Evolutionary conservation across 306 rosid species (phyloP), one percentile per base, ranked within the genome.

Genomic region (Begonia fuchsioides): DNA sequence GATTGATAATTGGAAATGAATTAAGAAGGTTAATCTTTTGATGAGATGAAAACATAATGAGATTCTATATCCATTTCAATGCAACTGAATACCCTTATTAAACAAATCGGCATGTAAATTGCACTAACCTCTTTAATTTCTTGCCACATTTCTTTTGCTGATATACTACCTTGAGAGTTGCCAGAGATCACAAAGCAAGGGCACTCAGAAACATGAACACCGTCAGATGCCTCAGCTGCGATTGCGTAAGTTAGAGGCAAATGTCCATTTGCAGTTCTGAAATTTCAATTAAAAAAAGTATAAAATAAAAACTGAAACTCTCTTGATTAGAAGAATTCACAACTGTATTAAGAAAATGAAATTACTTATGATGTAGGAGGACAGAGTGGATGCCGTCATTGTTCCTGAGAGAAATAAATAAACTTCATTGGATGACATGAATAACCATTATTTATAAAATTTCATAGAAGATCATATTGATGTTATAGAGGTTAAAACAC

Each of bases 231-330:
- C 74, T 78, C 67, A 26, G 86, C 95, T 18, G 95, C 93, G 52
- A 88, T 74, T n/a, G 93, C 97, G 76, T 77, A 88, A 16, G 90
- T 88, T 63, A 88, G 60, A 3, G 95, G 93, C 49, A 86, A 57
- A 40, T 6, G 72, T 54, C 67, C 90, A 51, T 61, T 59, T 18
- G 82, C 73, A 57, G 83, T 83, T 83, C 93, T 88, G 81, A 50
- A 54, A 47, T 44, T 41, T n/a, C n/a, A 51, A 20, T 35, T 17
- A n/a, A 16, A 48, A 38, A 59, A 35, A 63, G 38, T 2, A 51
- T 7, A 68, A 43, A 11, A 63, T 43, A 16, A 12, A 51, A 8
- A 0, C 56, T 11, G 0, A 15, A 47, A 56, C 44, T 46, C 44
- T 45, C 44, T 62, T 44, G 56, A 51, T 40, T 19, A 44, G 50